These are phyloP conservation scores for Tephrocybe rancida DNA, from an alignment of 768 basidiomycete genomes.

Conservation along the genomic window DNA sequence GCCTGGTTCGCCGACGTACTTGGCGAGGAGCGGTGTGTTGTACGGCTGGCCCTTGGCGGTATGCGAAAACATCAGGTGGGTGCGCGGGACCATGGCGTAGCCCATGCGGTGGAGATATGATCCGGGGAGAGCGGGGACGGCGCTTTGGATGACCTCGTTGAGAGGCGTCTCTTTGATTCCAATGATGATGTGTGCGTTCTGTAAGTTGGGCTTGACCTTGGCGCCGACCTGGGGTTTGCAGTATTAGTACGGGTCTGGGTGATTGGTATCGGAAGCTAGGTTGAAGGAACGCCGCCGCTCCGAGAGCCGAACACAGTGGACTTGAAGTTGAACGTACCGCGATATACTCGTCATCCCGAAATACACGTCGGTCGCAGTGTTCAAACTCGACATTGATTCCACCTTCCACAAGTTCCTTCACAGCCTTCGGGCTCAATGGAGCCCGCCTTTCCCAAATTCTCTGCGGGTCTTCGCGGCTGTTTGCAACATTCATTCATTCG, in stretches of 20 bases:
- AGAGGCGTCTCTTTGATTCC: conserved; percentile 91
- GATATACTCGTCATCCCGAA: conserved; percentile 60
- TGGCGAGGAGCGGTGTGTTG: conserved; percentile 77
- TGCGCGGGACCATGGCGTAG: conserved; percentile 41
- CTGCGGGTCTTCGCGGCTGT: conserved; percentile 72
- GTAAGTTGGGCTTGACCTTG: conserved; percentile 53
- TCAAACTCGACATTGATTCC: conserved; percentile 74
- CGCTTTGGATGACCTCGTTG: conserved; percentile 40
- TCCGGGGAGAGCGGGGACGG: conserved; percentile 27
- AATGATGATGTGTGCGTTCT: conserved; percentile 70
- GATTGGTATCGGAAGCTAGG: neutral
- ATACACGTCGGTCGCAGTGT: conserved; percentile 76
- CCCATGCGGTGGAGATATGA: conserved; percentile 10
- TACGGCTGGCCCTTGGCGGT: conserved; percentile 87
- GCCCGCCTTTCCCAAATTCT: conserved; percentile 88
- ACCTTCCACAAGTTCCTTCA: conserved; percentile 60
- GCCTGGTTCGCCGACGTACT: conserved; percentile 46
- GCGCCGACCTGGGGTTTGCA: conserved; percentile 71
- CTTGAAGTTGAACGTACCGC: conserved; percentile 47
- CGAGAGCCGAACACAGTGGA: no score
- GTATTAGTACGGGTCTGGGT: neutral
- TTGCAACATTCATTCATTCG: neutral
- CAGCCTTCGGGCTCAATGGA: conserved; percentile 79
- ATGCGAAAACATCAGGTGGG: conserved; percentile 92
- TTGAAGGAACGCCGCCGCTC: no score